A percentile compares a stretch with the other conserved stretches of the same genome.
phyloP scores from a whole-genome alignment of 1,284 basidiomycete genomes.

The Apiotrichum montevideense region DNA sequence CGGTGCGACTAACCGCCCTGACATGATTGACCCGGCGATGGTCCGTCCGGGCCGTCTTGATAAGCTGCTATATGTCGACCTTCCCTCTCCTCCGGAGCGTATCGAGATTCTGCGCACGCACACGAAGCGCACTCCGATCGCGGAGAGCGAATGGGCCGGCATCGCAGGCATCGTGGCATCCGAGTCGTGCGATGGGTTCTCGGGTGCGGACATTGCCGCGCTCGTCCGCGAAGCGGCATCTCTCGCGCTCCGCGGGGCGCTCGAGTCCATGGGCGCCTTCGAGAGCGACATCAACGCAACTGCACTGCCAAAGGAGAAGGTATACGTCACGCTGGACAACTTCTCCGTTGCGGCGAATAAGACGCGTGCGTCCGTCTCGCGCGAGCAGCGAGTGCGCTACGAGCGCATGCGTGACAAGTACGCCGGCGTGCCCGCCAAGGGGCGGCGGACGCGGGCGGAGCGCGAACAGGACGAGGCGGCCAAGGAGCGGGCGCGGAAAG shows the following conservation, averaged over 20 bases:
- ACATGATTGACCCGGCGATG: conserved; percentile 99
- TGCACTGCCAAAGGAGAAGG: conserved; percentile 1
- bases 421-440: conserved; percentile 56
- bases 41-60: conserved; percentile 91
- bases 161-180: conserved; percentile 35
- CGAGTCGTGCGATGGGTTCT: conserved; percentile 74
- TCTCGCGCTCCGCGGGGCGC: conserved; percentile 64
- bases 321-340: conserved; percentile 56
- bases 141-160: conserved; percentile 39
- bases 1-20: conserved; percentile 94
- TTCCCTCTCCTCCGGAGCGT: conserved; percentile 71
- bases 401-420: conserved; percentile 71
- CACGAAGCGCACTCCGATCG: conserved; percentile 67
- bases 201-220: conserved; percentile 81
- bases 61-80: conserved; percentile 92
- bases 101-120: conserved; percentile 75
- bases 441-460: conserved; percentile 34
- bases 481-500: background rate
- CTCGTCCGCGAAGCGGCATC: conserved; percentile 87
- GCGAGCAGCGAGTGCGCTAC: conserved; percentile 73
- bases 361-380: conserved; percentile 78
- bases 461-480: conserved; percentile 17
- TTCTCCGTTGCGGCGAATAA: conserved; percentile 72
- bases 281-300: conserved; percentile 50
- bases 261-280: conserved; percentile 57